Base-by-base conservation (phyloP, 805 yeast genomes). In the Schwanniomyces vanrijiae region DNA sequence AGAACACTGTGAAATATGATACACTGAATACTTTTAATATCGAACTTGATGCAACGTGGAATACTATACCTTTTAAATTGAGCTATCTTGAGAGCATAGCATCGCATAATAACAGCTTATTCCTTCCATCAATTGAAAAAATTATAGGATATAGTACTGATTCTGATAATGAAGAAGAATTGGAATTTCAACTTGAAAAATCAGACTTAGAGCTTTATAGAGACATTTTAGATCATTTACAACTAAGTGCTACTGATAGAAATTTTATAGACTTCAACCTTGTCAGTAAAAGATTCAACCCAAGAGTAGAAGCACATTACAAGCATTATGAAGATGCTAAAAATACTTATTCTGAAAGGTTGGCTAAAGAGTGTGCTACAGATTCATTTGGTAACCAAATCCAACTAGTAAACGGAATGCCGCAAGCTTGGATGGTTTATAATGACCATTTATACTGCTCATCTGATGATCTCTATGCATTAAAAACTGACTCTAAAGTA, bases 391-490 rank as follows among this genome's bases (percentile, higher is more conserved):
- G 65, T 28, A 66, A 56, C 51, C 56, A 14, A 22, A 47, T 50
- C 4, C 20, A 16, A 16, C 44, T 53, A 10, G 61, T 71, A 5
- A 56, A 54, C 4, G 45, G 51, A n/a, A 28, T 43, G 2, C 46
- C 46, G 34, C 50, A 50, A n/a, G 71, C 81, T 1, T 84, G 88
- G 78, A 61, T 83, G 6, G 58, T 69, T 47, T 74, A 74, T 52
- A 81, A 84, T 48, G 78, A 78, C 42, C 71, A 73, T 21, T 61
- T 75, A 2, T 85, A 84, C 58, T 83, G 90, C 55, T 79, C 84
- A 8, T 69, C 84, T 2, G 88, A 81, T 46, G 96, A 86, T 47
- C 77, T 90, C 0, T 94, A 81, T 62, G 96, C 97, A 2, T 71
- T 94, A 47, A 84, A 86, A 61, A 79, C 89, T 0, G 70, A 71